These are phyloP conservation scores for Golubevia pallescens DNA, from an alignment of 1,284 basidiomycete genomes.

Conservation along the genomic window DNA sequence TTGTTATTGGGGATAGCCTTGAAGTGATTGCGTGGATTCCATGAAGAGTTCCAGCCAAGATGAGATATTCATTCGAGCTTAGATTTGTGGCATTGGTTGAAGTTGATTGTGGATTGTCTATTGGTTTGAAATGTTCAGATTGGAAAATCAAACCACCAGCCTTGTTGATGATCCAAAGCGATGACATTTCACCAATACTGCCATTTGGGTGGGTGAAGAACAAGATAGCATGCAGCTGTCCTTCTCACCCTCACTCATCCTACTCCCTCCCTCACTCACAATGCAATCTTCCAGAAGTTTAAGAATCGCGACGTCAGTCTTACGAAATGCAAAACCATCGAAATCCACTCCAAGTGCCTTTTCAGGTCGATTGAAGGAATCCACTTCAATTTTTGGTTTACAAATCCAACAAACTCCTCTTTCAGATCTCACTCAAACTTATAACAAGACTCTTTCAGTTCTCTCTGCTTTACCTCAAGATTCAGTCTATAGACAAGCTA, in stretches of 20 bases:
- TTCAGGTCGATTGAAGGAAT: no score
- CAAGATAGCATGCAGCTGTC: no score
- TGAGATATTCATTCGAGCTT: constrained; percentile 95
- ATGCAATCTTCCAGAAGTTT: no score
- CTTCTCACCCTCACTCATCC: no score
- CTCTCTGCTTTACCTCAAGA: constrained; percentile 40
- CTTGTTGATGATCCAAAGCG: constrained; percentile 96
- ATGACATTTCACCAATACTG: constrained; percentile 42
- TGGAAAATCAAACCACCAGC: constrained; percentile 87
- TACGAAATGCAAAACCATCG: no score
- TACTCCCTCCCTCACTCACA: no score
- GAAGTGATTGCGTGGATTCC: constrained; percentile 98
- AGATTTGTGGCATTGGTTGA: constrained; percentile 64
- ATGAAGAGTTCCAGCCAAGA: constrained; percentile 94
- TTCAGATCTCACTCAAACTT: constrained; percentile 32
- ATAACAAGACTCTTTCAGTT: constrained; percentile 39
- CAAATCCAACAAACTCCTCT: constrained; percentile 44
- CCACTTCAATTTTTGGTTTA: constrained; percentile 51
- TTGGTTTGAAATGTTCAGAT: background rate
- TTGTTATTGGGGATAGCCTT: constrained; percentile 80
- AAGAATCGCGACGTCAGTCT: no score
- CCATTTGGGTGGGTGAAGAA: no score
- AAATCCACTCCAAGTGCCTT: no score
- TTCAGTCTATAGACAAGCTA: constrained; percentile 53
- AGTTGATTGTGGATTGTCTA: background rate